Conservation (phyloP, 148 eudicot genomes). For the Fagopyrum homotropicum region DNA sequence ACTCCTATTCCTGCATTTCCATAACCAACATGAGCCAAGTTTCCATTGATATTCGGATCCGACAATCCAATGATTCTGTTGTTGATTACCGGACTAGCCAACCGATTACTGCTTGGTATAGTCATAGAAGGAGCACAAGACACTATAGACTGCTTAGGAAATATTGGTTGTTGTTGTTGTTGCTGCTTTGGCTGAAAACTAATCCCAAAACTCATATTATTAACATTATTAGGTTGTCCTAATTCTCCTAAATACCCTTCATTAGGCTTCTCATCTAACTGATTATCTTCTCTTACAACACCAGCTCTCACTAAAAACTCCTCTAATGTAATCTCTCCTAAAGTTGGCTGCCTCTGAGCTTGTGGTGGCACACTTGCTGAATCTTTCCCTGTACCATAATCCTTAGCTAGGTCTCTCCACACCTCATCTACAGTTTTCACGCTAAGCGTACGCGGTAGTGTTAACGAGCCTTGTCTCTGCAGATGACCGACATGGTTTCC, state of each 20-base stretch:
- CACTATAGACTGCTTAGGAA: conserved; percentile 57
- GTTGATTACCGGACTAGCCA: conserved; percentile 46
- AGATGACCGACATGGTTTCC: conserved; percentile 33
- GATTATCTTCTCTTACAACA: conserved; percentile 68
- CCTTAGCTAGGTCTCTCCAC: conserved; percentile 66
- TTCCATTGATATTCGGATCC: conserved; percentile 34
- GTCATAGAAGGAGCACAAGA: conserved; percentile 47
- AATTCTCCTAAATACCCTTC: conserved; percentile 41
- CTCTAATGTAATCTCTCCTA: conserved; percentile 85
- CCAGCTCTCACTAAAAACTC: conserved; percentile 86
- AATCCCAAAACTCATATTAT: conserved; percentile 34
- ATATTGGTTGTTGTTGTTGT: conserved; percentile 31
- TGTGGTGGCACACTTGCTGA: conserved; percentile 32
- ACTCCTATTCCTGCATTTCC: conserved; percentile 37
- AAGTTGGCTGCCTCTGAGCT: conserved; percentile 52
- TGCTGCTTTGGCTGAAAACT: conserved; percentile 38
- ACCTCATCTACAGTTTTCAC: conserved; percentile 81
- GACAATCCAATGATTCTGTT: conserved; percentile 43
- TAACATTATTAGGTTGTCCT: conserved; percentile 17
- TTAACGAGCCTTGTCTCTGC: conserved; percentile 70
- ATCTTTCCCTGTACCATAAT: conserved; percentile 31
- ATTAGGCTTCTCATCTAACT: conserved; percentile 29
- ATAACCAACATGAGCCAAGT: conserved; percentile 45
- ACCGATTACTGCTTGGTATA: conserved; percentile 33
- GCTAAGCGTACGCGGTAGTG: conserved; percentile 75